phyloP scores from a whole-genome alignment of 1,284 basidiomycete genomes.

The Moesziomyces parantarcticus region DNA sequence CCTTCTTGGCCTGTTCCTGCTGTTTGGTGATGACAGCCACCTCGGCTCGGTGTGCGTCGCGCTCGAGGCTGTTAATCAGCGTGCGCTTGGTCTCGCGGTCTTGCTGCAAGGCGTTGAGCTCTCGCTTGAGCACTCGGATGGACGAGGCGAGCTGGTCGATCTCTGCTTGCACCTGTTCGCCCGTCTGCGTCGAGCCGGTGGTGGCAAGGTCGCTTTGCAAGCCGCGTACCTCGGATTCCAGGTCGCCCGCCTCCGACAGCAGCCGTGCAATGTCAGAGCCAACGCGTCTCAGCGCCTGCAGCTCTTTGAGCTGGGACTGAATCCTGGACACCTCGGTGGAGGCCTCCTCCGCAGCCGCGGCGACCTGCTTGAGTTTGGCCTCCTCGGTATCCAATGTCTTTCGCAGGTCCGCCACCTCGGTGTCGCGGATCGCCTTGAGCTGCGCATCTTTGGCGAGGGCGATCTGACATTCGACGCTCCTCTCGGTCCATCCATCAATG shows the following conservation, averaged over 20 bases:
- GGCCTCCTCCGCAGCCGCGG: conserved; percentile 61
- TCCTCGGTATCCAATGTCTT: conserved; percentile 75
- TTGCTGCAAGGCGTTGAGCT: conserved; percentile 52
- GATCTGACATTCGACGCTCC: conserved; percentile 71
- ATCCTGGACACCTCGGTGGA: conserved; percentile 30
- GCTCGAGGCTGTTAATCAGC: conserved; percentile 43
- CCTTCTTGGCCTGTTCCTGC: conserved; percentile 49
- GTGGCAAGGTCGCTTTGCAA: conserved; percentile 50
- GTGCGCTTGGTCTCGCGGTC: conserved; percentile 51
- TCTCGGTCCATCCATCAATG: conserved; percentile 69
- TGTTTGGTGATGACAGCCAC: conserved; percentile 69
- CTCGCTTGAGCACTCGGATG: conserved; percentile 54
- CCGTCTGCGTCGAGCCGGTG: conserved; percentile 54
- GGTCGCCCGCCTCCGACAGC: conserved; percentile 27
- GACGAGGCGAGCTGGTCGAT: conserved; percentile 52
- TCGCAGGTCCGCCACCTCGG: conserved; percentile 71
- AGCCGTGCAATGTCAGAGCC: conserved; percentile 49
- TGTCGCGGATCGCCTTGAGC: conserved; percentile 42
- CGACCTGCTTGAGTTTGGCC: conserved; percentile 29
- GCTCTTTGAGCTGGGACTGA: conserved; percentile 45
- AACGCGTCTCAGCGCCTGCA: conserved; percentile 39
- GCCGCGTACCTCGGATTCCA: conserved; percentile 42
- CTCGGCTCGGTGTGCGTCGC: conserved; percentile 48
- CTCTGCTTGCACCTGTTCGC: conserved; percentile 53
- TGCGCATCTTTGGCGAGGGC: conserved; percentile 73